Evolutionary conservation across 2,329 filamentous ascomycete species (phyloP).

Genomic region (Pseudogymnoascus sp.): DNA sequence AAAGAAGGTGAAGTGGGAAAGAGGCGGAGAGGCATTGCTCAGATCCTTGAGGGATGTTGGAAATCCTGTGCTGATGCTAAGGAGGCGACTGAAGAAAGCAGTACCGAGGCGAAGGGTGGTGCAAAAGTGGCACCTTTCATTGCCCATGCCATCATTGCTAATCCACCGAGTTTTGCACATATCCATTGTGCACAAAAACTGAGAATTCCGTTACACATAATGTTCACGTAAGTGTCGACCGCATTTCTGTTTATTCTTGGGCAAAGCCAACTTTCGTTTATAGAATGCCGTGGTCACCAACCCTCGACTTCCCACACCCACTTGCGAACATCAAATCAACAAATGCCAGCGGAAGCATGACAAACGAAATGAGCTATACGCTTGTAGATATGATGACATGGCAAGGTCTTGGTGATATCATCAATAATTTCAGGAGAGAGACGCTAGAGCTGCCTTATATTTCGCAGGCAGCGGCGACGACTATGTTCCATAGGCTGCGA

Average conservation of each 20-base stretch:
- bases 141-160: slow-evolving; percentile 68
- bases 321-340: slow-evolving; percentile 55
- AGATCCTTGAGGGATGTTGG: slow-evolving; percentile 76
- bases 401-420: slow-evolving; percentile 77
- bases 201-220: slow-evolving; percentile 64
- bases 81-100: slow-evolving; percentile 40
- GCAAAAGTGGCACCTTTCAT: slow-evolving; percentile 45
- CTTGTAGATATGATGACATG: slow-evolving; percentile 66
- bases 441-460: slow-evolving; percentile 68
- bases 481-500: slow-evolving; percentile 63
- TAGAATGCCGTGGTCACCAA: slow-evolving; percentile 58
- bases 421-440: slow-evolving; percentile 76
- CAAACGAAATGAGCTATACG: slow-evolving; percentile 61
- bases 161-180: slow-evolving; percentile 65
- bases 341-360: slow-evolving; percentile 52
- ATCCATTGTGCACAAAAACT: slow-evolving; percentile 64
- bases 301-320: slow-evolving; percentile 58
- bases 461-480: slow-evolving; percentile 74
- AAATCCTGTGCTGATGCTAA: slow-evolving; percentile 70
- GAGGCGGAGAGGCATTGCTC: slow-evolving; percentile 61
- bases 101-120: slow-evolving; percentile 20
- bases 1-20: slow-evolving; percentile 67
- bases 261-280: neutral
- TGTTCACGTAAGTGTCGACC: slow-evolving; percentile 62
- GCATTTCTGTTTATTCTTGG: slow-evolving; percentile 10